These are phyloP conservation scores for Fusarium begoniae DNA, from an alignment of 2,329 filamentous ascomycete species.

Conservation along the genomic window DNA sequence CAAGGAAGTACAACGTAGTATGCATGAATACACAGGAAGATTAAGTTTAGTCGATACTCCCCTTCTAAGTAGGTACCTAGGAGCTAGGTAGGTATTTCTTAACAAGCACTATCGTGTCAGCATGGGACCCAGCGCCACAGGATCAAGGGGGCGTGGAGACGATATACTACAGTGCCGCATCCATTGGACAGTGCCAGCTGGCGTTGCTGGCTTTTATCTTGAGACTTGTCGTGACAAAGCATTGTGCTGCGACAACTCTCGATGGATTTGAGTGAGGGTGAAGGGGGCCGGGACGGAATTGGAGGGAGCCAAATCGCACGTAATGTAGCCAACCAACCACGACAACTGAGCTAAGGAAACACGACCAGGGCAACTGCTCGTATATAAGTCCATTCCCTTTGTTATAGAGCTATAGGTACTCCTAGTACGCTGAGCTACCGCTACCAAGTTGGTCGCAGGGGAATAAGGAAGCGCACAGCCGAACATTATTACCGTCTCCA, in stretches of 20 bases:
- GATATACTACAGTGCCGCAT: not conserved
- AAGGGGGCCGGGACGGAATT: not conserved
- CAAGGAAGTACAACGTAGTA: conserved; percentile 10
- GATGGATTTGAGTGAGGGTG: not conserved
- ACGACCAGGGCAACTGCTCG: conserved; percentile 1
- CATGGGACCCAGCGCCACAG: conserved; percentile 10
- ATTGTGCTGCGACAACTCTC: not conserved
- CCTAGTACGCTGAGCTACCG: not conserved
- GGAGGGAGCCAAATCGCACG: not conserved
- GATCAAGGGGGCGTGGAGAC: conserved; percentile 23
- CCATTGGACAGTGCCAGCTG: not conserved
- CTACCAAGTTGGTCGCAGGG: not conserved
- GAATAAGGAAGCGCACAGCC: conserved; percentile 8
- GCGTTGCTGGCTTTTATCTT: conserved; percentile 3
- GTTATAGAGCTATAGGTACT: not conserved
- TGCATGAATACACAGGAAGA: conserved; percentile 10
- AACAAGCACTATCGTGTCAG: conserved; percentile 29
- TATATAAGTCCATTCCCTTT: conserved; percentile 11
- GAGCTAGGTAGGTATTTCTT: not conserved
- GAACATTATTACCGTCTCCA: conserved; percentile 21
- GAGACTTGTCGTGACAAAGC: not conserved
- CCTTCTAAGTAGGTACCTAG: not conserved
- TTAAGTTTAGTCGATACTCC: not conserved
- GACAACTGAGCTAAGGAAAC: not conserved
- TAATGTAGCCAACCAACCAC: conserved; percentile 6